A percentile compares a stretch with the other conserved stretches of the same genome.
These are phyloP conservation scores for Pneumocystis carinii DNA, from an alignment of 1,139 yeast genomes.

Conservation along the genomic window DNA sequence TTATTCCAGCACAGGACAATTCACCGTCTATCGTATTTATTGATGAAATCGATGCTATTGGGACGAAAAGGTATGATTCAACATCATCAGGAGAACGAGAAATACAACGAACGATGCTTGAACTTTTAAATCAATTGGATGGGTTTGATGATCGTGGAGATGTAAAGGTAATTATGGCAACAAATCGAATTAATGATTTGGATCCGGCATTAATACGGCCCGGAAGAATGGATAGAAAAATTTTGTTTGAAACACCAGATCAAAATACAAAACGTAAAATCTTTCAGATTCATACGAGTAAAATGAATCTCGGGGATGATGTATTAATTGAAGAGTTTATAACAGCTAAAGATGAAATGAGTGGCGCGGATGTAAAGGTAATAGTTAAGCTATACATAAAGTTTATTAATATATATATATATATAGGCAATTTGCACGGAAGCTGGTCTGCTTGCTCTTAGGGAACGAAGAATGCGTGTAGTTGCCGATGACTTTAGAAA, in stretches of 20 bases:
- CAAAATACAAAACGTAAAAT: constrained; percentile 86
- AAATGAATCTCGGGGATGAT: constrained; percentile 80
- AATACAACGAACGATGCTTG: constrained; percentile 97
- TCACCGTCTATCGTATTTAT: constrained; percentile 97
- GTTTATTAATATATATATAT: not conserved
- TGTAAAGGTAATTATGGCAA: constrained; percentile 97
- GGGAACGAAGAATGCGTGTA: constrained; percentile 98
- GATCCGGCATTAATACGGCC: constrained; percentile 98
- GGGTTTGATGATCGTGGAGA: constrained; percentile 98
- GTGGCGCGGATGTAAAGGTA: constrained; percentile 63
- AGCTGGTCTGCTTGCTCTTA: constrained; percentile 86
- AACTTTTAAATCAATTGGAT: constrained; percentile 85
- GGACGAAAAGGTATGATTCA: constrained; percentile 92
- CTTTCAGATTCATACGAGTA: constrained; percentile 80
- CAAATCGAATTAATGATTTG: constrained; percentile 84
- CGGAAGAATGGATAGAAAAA: constrained; percentile 96
- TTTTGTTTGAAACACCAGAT: constrained; percentile 91
- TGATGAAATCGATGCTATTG: constrained; percentile 98
- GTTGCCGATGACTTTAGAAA: constrained; percentile 86
- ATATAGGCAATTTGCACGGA: constrained; percentile 97
- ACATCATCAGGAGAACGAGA: constrained; percentile 96
- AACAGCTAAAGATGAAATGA: constrained; percentile 80
- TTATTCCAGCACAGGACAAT: constrained; percentile 71
- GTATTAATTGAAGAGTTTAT: constrained; percentile 84
- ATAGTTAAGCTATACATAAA: not conserved